Base-by-base conservation (phyloP, 331 rosid genomes). In the Acacia pycnantha region DNA sequence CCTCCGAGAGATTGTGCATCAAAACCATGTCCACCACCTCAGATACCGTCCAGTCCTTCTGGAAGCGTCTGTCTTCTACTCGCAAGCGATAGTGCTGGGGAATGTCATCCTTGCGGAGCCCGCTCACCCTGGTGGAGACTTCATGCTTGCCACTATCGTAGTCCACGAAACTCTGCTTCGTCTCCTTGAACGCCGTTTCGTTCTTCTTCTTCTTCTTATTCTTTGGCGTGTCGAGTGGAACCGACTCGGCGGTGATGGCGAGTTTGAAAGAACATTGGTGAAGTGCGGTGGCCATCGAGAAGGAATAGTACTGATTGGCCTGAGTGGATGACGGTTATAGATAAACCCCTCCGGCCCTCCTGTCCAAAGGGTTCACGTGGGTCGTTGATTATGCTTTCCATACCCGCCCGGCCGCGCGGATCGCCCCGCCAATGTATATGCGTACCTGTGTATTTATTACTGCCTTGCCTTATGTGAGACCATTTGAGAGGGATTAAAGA, bases 11-110 rank as follows among this genome's bases (percentile, higher is more conserved):
- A 51, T 83, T 58, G 68, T 89, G 90, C 51, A 81, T 76, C 65
- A 89, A 87, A 62, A 95, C 85, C 61, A 69, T 75, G 54, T 85
- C 81, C n/a, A 82, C 97, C 12, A 93, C 92, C 91, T 91, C 97
- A 27, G 97, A 88, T 33, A 95, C 87, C 35, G 97, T 76, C 98
- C 97, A 91, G 74, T 93, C 98, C 88, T 67, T 92, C 90, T 95
- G 97, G 78, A 92, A 95, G 4, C 92, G 92, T 62, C 94, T 91
- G 2, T 87, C 87, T 78, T 89, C 73, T 40, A 95, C 94, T 8
- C 93, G 90, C 81, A 91, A 44, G 41, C 89, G 94, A 78, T 92
- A 88, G 26, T 76, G 91, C 43, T 79, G 78, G 6, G 97, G 92
- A 77, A 93, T 90, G 71, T 92, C 89, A 6, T 83, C 83, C 74